Evolutionary conservation across 75 land plant species (phyloP).

Genomic region (Pseudotsuga menziesii): DNA sequence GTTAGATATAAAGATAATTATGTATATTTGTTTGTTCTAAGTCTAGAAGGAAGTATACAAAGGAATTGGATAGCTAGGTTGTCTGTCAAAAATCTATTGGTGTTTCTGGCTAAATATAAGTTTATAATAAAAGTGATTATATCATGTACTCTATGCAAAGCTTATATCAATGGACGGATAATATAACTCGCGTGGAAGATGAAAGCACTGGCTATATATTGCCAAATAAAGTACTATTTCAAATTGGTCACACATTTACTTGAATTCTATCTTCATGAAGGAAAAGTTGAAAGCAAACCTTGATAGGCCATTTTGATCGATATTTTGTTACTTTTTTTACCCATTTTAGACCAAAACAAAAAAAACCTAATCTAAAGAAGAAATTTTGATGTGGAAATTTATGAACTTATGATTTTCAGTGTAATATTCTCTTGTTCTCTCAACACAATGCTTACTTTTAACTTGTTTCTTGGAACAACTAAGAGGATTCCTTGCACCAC

Average conservation of each 20-base stretch:
- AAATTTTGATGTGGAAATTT: not conserved
- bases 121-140: not conserved
- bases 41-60: not conserved
- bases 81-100: not conserved
- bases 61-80: not conserved
- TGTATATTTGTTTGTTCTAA: not conserved
- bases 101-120: not conserved
- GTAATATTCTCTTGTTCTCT: not conserved
- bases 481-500: slow-evolving; percentile 62
- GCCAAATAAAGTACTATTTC: slow-evolving; percentile 77
- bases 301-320: not conserved
- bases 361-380: not conserved
- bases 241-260: slow-evolving; percentile 54
- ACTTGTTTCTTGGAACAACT: slow-evolving; percentile 30
- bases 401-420: not conserved
- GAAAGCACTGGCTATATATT: slow-evolving; percentile 94
- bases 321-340: not conserved
- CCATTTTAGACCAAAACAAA: not conserved
- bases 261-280: not conserved
- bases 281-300: not conserved
- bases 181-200: slow-evolving; percentile 73
- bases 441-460: not conserved
- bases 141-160: slow-evolving; percentile 31
- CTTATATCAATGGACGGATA: slow-evolving; percentile 87
- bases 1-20: not conserved